phyloP scores from a whole-genome alignment of 2,329 filamentous ascomycete species.

The Phaeophleospora eucalypticola region DNA sequence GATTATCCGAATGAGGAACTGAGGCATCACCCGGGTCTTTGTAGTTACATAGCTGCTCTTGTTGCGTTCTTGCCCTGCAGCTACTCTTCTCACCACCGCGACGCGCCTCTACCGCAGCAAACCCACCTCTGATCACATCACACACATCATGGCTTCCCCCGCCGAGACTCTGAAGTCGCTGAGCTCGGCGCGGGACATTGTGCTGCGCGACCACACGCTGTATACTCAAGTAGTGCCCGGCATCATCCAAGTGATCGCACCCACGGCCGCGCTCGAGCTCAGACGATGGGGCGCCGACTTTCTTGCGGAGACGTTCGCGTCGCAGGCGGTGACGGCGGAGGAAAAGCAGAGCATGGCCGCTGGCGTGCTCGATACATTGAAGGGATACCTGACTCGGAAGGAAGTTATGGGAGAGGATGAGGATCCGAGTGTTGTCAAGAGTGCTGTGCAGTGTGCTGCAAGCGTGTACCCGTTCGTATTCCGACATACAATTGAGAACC shows the following conservation, averaged over 20 bases:
- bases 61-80: no score
- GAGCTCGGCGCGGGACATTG: constrained; percentile 83
- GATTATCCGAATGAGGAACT: constrained; percentile 7
- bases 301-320: constrained; percentile 90
- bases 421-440: constrained; percentile 77
- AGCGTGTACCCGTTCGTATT: constrained; percentile 91
- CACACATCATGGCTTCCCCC: constrained; percentile 26
- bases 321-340: constrained; percentile 70
- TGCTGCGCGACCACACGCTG: constrained; percentile 78
- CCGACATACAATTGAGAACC: constrained; percentile 86
- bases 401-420: constrained; percentile 57
- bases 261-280: constrained; percentile 69
- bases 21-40: constrained; percentile 13
- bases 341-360: constrained; percentile 69
- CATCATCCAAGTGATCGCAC: constrained; percentile 84
- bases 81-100: no score
- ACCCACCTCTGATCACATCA: no score
- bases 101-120: no score
- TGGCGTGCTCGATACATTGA: constrained; percentile 73
- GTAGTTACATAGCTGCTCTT: constrained; percentile 25
- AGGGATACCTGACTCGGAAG: constrained; percentile 41
- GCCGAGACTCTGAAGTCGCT: constrained; percentile 81
- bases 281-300: constrained; percentile 96
- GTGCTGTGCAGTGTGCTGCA: constrained; percentile 79
- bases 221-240: constrained; percentile 90